A percentile compares a stretch with the other conserved stretches of the same genome.
phyloP scores from a whole-genome alignment of 352 stramenopile species.

The Phytophthora podocarpi region DNA sequence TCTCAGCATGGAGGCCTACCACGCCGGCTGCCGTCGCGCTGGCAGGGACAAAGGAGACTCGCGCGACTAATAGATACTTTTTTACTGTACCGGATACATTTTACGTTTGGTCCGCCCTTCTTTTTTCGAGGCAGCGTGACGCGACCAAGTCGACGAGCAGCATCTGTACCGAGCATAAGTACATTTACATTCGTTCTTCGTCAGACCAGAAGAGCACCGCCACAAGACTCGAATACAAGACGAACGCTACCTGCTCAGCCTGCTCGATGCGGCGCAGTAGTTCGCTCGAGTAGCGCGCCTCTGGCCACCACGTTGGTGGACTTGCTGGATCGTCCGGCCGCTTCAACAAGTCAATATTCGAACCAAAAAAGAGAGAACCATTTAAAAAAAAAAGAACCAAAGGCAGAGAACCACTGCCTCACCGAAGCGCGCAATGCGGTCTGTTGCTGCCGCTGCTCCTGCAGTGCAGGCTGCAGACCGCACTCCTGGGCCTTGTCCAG shows the following conservation, averaged over 20 bases:
- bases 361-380: conserved; percentile 9
- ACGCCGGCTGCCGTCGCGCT: conserved; percentile 35
- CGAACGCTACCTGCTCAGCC: conserved; percentile 36
- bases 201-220: not conserved
- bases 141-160: not conserved
- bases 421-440: conserved; percentile 44
- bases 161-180: too few species aligned
- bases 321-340: conserved; percentile 1
- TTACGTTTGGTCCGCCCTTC: conserved; percentile 9
- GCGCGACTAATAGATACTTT: conserved; percentile 16
- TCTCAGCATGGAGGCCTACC: conserved; percentile 50
- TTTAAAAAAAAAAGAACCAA: conserved; percentile 12
- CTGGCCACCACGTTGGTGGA: conserved; percentile 64
- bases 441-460: not conserved
- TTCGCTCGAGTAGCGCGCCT: conserved; percentile 42
- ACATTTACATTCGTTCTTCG: too few species aligned
- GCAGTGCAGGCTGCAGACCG: conserved; percentile 24
- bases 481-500: conserved; percentile 50
- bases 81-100: not conserved
- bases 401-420: conserved; percentile 2
- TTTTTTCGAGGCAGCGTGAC: conserved; percentile 5
- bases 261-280: conserved; percentile 43
- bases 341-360: conserved; percentile 13
- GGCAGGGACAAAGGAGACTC: conserved; percentile 1
- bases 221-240: not conserved